Evolutionary conservation across 1,284 basidiomycete species (phyloP).

Genomic region (Apiotrichum siamense): DNA sequence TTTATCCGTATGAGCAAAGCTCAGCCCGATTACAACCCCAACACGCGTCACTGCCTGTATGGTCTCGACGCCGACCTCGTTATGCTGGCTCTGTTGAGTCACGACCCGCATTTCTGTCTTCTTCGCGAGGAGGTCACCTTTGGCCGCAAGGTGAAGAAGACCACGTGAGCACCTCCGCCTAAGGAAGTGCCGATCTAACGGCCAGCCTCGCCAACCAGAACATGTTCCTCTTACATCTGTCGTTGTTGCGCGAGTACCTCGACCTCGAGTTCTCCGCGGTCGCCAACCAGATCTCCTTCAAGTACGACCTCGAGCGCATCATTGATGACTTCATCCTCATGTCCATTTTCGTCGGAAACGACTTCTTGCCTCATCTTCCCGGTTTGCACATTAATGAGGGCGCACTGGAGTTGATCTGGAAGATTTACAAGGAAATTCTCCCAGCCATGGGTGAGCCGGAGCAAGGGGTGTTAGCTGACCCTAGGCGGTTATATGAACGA

Average conservation of each 20-base stretch:
- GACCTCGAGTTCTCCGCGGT: conserved; percentile 77
- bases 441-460: conserved; percentile 50
- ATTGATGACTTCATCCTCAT: conserved; percentile 98
- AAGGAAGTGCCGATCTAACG: not conserved
- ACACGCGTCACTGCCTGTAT: conserved; percentile 83
- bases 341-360: conserved; percentile 94
- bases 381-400: conserved; percentile 98
- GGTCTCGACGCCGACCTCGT: conserved; percentile 97
- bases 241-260: conserved; percentile 91
- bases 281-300: conserved; percentile 58
- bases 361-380: conserved; percentile 93
- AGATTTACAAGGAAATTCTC: conserved; percentile 87
- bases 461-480: conserved; percentile 55
- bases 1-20: conserved; percentile 92
- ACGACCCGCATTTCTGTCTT: conserved; percentile 98
- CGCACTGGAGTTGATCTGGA: conserved; percentile 83
- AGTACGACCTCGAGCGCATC: conserved; percentile 79
- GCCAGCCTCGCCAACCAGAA: conserved; percentile 74
- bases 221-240: conserved; percentile 93
- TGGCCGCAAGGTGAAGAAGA: conserved; percentile 71
- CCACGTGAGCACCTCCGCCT: conserved; percentile 51
- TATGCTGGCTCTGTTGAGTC: conserved; percentile 94
- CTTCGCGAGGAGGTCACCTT: conserved; percentile 98
- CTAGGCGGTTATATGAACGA: conserved; percentile 94
- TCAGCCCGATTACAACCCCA: conserved; percentile 73